These are phyloP conservation scores for Stagonosporopsis vannaccii DNA, from an alignment of 2,329 filamentous ascomycete species.

Conservation along the genomic window DNA sequence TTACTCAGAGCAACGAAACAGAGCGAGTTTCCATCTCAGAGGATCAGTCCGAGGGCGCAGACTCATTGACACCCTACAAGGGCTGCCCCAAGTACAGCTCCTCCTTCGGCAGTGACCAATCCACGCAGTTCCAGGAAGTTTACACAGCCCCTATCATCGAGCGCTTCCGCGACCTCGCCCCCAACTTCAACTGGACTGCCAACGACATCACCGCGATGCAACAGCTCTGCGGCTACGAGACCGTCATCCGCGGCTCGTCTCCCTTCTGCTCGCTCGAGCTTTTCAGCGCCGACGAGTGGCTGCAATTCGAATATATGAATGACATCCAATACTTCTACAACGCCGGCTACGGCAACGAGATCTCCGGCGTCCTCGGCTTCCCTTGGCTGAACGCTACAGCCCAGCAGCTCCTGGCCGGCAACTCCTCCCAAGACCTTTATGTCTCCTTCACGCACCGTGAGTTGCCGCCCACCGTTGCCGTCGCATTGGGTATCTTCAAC, in stretches of 20 bases:
- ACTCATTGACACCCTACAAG: conserved; percentile 70
- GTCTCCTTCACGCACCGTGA: conserved; percentile 75
- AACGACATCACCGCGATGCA: conserved; percentile 70
- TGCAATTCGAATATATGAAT: conserved; percentile 71
- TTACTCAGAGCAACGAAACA: conserved; percentile 61
- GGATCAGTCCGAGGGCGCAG: conserved; percentile 63
- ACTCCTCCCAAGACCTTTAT: conserved; percentile 65
- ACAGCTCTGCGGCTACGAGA: conserved; percentile 71
- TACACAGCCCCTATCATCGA: conserved; percentile 69
- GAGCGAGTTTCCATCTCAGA: conserved; percentile 65
- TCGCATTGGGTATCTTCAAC: conserved; percentile 74
- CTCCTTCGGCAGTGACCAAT: conserved; percentile 64
- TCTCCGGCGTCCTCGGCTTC: conserved; percentile 66
- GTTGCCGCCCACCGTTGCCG: conserved; percentile 70
- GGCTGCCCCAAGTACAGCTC: conserved; percentile 69
- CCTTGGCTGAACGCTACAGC: conserved; percentile 72
- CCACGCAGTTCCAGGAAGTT: conserved; percentile 57
- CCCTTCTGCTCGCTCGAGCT: conserved; percentile 67
- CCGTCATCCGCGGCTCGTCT: conserved; percentile 67
- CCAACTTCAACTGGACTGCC: conserved; percentile 68
- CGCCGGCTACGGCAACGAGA: conserved; percentile 66
- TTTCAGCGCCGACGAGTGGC: conserved; percentile 69
- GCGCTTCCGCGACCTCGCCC: conserved; percentile 61
- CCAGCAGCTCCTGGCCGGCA: conserved; percentile 56
- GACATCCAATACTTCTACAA: conserved; percentile 72